Base-by-base conservation (phyloP, 352 stramenopile genomes). In the Phytopythium montanum region DNA sequence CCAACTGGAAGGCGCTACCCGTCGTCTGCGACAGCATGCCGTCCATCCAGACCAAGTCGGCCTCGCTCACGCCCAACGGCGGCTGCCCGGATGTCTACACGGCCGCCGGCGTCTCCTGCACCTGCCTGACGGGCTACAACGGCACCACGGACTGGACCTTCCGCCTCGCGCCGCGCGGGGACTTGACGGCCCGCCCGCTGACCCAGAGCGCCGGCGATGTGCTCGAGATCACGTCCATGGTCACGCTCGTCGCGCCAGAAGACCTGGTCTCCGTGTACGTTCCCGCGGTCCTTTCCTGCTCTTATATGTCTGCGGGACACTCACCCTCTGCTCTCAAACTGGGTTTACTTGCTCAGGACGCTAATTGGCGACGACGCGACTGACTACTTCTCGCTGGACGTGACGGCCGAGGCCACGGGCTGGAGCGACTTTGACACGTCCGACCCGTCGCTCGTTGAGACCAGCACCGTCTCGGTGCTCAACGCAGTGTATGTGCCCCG, bases 1-100 rank as follows among this genome's bases (percentile, higher is more conserved):
- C 69, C 54, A 84, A 84, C 54, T 84, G 75, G 75, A 77, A 81
- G 56, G 65, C 65, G 44, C 57, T 85, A 31, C 75, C 75, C 21
- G 62, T 76, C 2, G 75, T 85, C 23, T 88, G 78, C 50, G 65
- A 70, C 49, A 71, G 71, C 36, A 68, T 71, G 45, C 75, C 75
- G 45, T 79, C 70, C 29, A 62, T 88, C 23, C 66, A 85, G 62
- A 84, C 71, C 54, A 74, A 78, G 31, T 78, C 68, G 14, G 64
- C 61, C 28, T 54, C 56, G 8, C 64, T 85, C 34, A 61, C 60
- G 25, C 61, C 78, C 25, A 88, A 88, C 44, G 69, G 69, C 36
- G 74, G 65, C 34, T 88, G 75, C 34, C 73, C 72, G 0, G 53
- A 73, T 8, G 63, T 76, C 26, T 81, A 81, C 59, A 83, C 69